These are phyloP conservation scores for Linnemannia zychae DNA, from an alignment of 192 early-diverging fungal species.

Conservation along the genomic window DNA sequence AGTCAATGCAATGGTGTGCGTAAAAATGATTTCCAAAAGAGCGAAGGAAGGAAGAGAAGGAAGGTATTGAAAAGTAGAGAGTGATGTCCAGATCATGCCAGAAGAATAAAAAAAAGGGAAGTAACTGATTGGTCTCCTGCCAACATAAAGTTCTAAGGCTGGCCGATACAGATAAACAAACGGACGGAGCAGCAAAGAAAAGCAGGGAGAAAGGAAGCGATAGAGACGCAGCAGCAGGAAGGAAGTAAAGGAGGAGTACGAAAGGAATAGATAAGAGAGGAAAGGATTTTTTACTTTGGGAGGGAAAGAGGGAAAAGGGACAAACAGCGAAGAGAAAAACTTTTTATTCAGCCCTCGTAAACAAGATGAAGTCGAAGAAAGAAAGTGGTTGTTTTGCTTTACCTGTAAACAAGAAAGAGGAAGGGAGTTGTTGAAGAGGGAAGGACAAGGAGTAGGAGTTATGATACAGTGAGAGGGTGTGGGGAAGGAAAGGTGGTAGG, in stretches of 20 bases:
- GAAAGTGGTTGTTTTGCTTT: not conserved
- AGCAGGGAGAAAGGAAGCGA: not conserved
- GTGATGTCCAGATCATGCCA: not conserved
- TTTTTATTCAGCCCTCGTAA: not conserved
- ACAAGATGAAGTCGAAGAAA: not conserved
- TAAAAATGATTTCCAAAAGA: not conserved
- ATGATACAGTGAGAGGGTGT: not conserved
- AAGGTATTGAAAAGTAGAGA: not conserved
- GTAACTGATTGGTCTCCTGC: not conserved
- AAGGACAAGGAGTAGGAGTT: not conserved
- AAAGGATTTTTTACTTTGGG: not conserved
- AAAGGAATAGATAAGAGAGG: not conserved
- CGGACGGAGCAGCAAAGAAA: not conserved
- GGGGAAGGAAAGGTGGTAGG: not conserved
- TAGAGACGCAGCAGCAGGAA: not conserved
- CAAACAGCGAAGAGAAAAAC: not conserved
- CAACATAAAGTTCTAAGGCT: not conserved
- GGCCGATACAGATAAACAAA: conserved; percentile 1
- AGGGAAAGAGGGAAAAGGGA: not conserved
- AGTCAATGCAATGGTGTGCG: too few relatives aligned
- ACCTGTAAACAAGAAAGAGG: not conserved
- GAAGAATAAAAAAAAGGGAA: not conserved
- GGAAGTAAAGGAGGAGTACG: not conserved
- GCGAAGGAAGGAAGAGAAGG: not conserved
- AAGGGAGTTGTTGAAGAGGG: not conserved